These are phyloP conservation scores for Leccinum longicurvipes DNA, from an alignment of 768 basidiomycete species.

Conservation along the genomic window DNA sequence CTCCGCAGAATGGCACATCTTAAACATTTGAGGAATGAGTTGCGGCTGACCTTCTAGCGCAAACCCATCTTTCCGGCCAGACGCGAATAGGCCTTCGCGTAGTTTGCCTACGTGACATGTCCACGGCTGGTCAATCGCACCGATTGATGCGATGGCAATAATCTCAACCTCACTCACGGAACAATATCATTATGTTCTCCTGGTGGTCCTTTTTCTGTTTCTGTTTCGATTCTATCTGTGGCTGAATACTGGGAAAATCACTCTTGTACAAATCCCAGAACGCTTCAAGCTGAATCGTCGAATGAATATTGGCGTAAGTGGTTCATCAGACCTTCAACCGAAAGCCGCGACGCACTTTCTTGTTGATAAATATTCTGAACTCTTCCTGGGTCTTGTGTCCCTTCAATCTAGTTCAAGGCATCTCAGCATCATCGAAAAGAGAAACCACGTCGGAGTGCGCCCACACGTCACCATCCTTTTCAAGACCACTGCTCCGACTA, in stretches of 20 bases:
- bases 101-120: slow-evolving; percentile 56
- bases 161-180: slow-evolving; percentile 46
- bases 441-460: slow-evolving; percentile 21
- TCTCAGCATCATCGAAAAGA: slow-evolving; percentile 33
- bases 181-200: slow-evolving; percentile 69
- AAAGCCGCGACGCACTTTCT: slow-evolving; percentile 47
- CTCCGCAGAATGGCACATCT: background rate
- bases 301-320: background rate
- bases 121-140: background rate
- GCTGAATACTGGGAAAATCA: slow-evolving; percentile 2
- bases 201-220: slow-evolving; percentile 49
- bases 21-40: background rate
- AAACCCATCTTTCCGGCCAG: slow-evolving; percentile 56
- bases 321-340: background rate
- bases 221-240: slow-evolving; percentile 17
- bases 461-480: slow-evolving; percentile 74
- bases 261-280: slow-evolving; percentile 41
- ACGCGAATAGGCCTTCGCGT: slow-evolving; percentile 67
- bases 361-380: slow-evolving; percentile 61
- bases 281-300: slow-evolving; percentile 42
- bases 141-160: background rate
- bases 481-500: slow-evolving; percentile 73
- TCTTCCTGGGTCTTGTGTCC: slow-evolving; percentile 58
- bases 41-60: slow-evolving; percentile 64
- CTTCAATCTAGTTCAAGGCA: slow-evolving; percentile 49